phyloP scores from a whole-genome alignment of 345 rosid genomes.

The Gossypium bickii region DNA sequence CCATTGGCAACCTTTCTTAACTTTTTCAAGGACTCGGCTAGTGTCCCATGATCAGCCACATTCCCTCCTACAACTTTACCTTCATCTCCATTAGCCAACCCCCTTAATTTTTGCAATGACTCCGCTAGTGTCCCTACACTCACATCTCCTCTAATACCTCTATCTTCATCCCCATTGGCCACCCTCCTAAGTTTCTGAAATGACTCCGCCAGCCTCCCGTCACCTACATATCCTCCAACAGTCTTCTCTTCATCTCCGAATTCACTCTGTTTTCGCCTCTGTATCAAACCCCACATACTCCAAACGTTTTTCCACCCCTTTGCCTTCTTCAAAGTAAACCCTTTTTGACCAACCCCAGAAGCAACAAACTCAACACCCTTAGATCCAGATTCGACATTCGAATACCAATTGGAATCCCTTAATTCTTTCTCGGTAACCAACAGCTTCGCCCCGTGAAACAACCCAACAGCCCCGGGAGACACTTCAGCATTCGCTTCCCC shows the following conservation, averaged over 20 bases:
- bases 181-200: constrained; percentile 8
- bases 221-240: not conserved
- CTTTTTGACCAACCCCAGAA: constrained; percentile 33
- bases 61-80: not conserved
- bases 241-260: constrained; percentile 28
- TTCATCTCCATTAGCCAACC: constrained; percentile 8
- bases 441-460: constrained; percentile 45
- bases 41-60: not conserved
- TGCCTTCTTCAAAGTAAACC: constrained; percentile 36
- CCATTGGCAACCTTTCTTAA: constrained; percentile 14
- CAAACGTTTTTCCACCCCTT: constrained; percentile 47
- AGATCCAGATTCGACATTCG: constrained; percentile 32
- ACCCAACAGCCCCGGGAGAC: constrained; percentile 42
- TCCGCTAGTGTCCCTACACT: constrained; percentile 1
- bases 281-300: constrained; percentile 69
- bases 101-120: constrained; percentile 10
- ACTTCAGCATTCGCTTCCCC: constrained; percentile 44
- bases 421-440: constrained; percentile 54
- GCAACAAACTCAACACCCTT: constrained; percentile 46
- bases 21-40: constrained; percentile 14
- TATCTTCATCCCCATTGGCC: constrained; percentile 6
- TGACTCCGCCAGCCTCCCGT: constrained; percentile 9
- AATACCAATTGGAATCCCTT: constrained; percentile 54
- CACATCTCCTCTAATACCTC: not conserved
- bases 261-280: constrained; percentile 39